Conservation (phyloP, 495 filamentous ascomycete genomes). For the Talaromyces ruber region DNA sequence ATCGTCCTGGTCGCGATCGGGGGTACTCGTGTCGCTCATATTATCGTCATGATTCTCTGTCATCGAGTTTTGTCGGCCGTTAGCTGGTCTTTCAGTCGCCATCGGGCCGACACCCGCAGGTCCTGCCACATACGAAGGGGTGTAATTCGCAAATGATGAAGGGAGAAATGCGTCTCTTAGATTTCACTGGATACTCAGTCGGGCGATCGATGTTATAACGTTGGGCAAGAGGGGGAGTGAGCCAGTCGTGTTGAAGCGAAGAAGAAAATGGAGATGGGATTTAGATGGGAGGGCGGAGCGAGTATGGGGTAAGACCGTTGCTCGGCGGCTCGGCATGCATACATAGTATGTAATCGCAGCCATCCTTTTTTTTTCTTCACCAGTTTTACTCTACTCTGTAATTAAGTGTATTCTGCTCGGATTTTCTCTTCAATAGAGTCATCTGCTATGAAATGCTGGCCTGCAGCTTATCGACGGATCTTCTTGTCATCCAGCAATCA, state of each 20-base stretch:
- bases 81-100: conserved; percentile 28
- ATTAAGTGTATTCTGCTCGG: neutral
- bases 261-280: neutral
- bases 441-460: too few species aligned
- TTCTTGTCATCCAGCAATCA: neutral
- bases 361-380: neutral
- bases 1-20: conserved; percentile 22
- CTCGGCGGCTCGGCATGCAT: neutral
- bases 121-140: conserved; percentile 6
- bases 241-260: neutral
- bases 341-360: neutral
- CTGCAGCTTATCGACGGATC: neutral
- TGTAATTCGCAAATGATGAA: conserved; percentile 6
- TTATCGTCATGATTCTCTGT: conserved; percentile 30
- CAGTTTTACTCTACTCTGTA: neutral
- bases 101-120: conserved; percentile 32
- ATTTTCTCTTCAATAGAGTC: too few species aligned
- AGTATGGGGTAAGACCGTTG: neutral
- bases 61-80: conserved; percentile 22
- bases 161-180: neutral
- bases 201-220: neutral
- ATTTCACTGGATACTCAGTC: too few species aligned
- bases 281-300: neutral
- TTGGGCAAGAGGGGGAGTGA: neutral
- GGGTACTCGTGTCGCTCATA: conserved; percentile 37